These are phyloP conservation scores for Sicyos baderoa DNA, from an alignment of 306 rosid species.

Conservation along the genomic window DNA sequence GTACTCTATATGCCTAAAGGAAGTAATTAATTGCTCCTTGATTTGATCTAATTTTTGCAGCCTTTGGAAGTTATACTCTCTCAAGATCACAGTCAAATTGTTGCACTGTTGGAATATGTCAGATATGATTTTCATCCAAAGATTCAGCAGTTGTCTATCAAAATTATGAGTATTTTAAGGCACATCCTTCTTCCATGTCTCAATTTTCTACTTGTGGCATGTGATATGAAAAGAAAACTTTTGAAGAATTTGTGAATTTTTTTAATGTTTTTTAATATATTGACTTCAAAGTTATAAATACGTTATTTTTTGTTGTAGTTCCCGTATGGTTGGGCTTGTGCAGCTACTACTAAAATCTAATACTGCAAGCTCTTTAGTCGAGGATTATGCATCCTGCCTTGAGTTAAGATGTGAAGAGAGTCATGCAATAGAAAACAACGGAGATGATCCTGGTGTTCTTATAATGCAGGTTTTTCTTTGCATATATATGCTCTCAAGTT, in stretches of 20 bases:
- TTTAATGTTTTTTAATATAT: background rate
- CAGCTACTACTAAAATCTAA: conserved; percentile 66
- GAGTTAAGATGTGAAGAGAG: conserved; percentile 74
- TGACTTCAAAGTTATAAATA: background rate
- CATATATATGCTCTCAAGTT: conserved; percentile 4
- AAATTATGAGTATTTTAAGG: conserved; percentile 94
- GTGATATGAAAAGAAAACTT: background rate
- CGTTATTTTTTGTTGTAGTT: conserved; percentile 38
- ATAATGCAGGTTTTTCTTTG: conserved; percentile 66
- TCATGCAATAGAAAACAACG: conserved; percentile 53
- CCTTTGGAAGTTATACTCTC: conserved; percentile 91
- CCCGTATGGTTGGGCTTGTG: conserved; percentile 95
- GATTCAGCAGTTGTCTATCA: conserved; percentile 81
- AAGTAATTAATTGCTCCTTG: conserved; percentile 6
- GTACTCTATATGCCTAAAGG: background rate
- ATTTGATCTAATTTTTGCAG: conserved; percentile 38
- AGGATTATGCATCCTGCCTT: conserved; percentile 98
- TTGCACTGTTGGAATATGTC: conserved; percentile 81
- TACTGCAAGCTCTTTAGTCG: conserved; percentile 66
- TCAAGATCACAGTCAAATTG: conserved; percentile 88
- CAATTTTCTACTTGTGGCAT: conserved; percentile 8
- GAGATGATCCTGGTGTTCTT: conserved; percentile 86
- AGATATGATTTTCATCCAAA: conserved; percentile 89
- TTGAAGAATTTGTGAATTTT: background rate
- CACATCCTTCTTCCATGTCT: conserved; percentile 26